Evolutionary conservation across 2,329 filamentous ascomycete species (phyloP), one percentile per base, ranked within the genome.

Genomic region (Stylonectria norvegica): DNA sequence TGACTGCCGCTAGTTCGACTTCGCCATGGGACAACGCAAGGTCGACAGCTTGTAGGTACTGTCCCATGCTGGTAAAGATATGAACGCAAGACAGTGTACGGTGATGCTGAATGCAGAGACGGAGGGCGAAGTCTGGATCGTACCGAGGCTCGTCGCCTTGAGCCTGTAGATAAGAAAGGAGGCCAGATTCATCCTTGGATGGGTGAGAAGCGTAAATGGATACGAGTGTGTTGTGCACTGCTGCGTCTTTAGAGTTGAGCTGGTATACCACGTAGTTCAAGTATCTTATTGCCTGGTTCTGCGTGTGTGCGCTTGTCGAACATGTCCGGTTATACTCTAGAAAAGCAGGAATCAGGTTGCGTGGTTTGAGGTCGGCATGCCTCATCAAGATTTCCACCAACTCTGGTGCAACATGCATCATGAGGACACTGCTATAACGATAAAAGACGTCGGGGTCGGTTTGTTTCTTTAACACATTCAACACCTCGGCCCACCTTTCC

Each of bases 371-470:
- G 48, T 89, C 87, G 5, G 81, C 75, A 59, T 97, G 91, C 23
- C 93, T 81, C 86, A 95, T 96, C 58, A 98, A 69, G 22, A 98
- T 89, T 53, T 98, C 91, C n/a, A 97, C 86, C 17, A 95, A 72
- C 37, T 95, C 90, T 5, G 84, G 78, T 0, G 91, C 81, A 4
- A 83, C 83, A 60, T 96, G 87, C 12, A 83, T 85, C 85, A 98
- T 95, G 34, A 98, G 76, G n/a, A 97, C 90, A 57, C 85, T 95
- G 70, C 89, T 93, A 64, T 97, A 96, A 48, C 88, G 85, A 71
- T 97, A 97, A 67, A 97, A 98, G 32, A 95, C 87, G 36, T 95
- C 89, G 0, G 88, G 80, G 36, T 95, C 86, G 5, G 84, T 95
- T 66, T 98, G 93, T 64, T 86, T 89, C 69, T 96, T 95, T 37